phyloP scores from a whole-genome alignment of 805 yeast genomes.

The Candida qinlingensis region DNA sequence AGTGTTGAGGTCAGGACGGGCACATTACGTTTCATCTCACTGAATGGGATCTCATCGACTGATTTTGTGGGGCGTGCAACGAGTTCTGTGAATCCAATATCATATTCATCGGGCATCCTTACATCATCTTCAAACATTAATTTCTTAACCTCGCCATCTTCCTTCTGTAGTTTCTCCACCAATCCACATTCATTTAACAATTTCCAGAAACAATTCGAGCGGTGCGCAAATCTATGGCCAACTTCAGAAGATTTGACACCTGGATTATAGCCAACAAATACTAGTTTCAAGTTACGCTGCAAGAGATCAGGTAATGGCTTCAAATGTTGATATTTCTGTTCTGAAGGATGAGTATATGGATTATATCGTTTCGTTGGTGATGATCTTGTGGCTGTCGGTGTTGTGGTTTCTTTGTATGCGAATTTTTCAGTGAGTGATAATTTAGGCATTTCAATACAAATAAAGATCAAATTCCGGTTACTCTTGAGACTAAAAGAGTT shows the following conservation, averaged over 20 bases:
- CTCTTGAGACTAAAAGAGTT: too few relatives aligned
- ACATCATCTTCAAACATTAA: slow-evolving; percentile 33
- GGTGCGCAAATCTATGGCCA: slow-evolving; percentile 74
- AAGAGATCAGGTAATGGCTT: slow-evolving; percentile 23
- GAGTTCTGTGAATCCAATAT: slow-evolving; percentile 68
- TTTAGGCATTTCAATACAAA: not conserved
- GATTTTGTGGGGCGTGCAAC: slow-evolving; percentile 58
- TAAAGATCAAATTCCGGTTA: too few relatives aligned
- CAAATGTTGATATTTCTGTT: slow-evolving; percentile 5
- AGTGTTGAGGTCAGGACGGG: slow-evolving; percentile 46
- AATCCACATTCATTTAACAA: slow-evolving; percentile 48
- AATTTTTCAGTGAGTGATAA: not conserved
- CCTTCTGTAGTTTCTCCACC: slow-evolving; percentile 19
- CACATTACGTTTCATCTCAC: slow-evolving; percentile 53
- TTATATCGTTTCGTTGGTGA: not conserved
- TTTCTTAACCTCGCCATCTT: not conserved
- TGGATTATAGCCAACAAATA: slow-evolving; percentile 73
- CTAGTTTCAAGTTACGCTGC: slow-evolving; percentile 28
- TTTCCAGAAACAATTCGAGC: slow-evolving; percentile 64
- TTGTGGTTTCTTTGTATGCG: not conserved
- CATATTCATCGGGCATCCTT: slow-evolving; percentile 30
- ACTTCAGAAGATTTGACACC: slow-evolving; percentile 53
- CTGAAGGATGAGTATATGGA: not conserved
- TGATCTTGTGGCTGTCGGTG: not conserved
- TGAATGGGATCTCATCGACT: slow-evolving; percentile 44